Evolutionary conservation across 2,329 filamentous ascomycete species (phyloP), one percentile per base, ranked within the genome.

Genomic region (Diaporthe batatas): DNA sequence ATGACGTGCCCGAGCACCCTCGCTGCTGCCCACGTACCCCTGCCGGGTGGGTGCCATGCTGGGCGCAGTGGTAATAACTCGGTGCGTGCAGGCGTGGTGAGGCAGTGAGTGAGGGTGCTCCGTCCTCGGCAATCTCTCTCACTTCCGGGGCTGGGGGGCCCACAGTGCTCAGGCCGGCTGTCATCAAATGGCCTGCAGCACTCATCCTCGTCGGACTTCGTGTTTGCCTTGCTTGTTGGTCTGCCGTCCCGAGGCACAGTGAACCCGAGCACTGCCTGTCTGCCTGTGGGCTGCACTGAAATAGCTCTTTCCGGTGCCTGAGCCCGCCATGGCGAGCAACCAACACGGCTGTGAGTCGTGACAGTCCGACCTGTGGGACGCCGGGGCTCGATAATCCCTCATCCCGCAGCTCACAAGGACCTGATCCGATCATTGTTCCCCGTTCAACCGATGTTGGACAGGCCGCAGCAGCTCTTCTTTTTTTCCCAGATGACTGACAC

Each of bases 101-200:
- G 36, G 36, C 11, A 39, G 36, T 29, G 29, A 29, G 29, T 29
- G 29, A 29, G 2, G 36, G 36, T 39, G 36, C 42, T 18, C 16
- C 42, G 42, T 44, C 1, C 23, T 44, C 42, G 42, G n/a, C 10
- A 16, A n/a, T 34, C 18, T 32, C 29, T 14, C 42, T n/a, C 10
- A 12, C 59, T n/a, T 39, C 36, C 36, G 36, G 36, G 39, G 12
- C 36, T 10, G 36, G 39, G 12, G 44, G 44, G 18, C 21, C 59
- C 44, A 51, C 44, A 25, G 62, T 36, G 29, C 62, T 65, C 62
- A 36, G 44, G 44, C 44, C 62, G 44, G 36, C 23, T 8, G n/a
- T 39, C 62, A 47, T 65, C 21, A n/a, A n/a, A 39, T 10, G 62
- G 25, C 62, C 36, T 65, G 44, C 44, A 65, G 62, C 62, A 65